These are phyloP conservation scores for Arthroderma sp. DNA, from an alignment of 2,329 filamentous ascomycete genomes.

Conservation along the genomic window DNA sequence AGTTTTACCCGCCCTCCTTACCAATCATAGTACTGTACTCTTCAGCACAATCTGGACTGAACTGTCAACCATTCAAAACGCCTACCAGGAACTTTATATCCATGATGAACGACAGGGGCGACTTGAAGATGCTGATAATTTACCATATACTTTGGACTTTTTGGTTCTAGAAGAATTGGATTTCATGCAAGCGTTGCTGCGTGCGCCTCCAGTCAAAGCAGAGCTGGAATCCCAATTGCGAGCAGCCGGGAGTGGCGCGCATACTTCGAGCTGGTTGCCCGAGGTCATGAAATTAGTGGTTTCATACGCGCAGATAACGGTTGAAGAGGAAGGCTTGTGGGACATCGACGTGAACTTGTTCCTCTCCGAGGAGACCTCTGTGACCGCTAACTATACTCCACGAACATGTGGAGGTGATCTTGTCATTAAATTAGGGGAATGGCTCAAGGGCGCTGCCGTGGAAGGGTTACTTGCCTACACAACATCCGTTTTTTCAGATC, in stretches of 20 bases:
- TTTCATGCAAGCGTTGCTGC: conserved; percentile 81
- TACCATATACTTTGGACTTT: conserved; percentile 93
- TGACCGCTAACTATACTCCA: conserved; percentile 91
- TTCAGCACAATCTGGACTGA: conserved; percentile 88
- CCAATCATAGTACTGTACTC: conserved; percentile 66
- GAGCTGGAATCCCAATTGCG: conserved; percentile 73
- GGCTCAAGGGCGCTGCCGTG: conserved; percentile 62
- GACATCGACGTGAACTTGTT: conserved; percentile 94
- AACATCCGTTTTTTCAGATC: conserved; percentile 53
- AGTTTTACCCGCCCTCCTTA: conserved; percentile 69
- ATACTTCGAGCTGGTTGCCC: conserved; percentile 64
- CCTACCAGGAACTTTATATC: conserved; percentile 76
- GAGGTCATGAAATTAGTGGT: conserved; percentile 78
- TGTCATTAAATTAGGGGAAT: conserved; percentile 83
- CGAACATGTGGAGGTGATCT: conserved; percentile 85
- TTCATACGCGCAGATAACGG: conserved; percentile 76
- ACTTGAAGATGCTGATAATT: conserved; percentile 73
- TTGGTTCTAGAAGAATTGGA: conserved; percentile 88
- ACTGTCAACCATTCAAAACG: conserved; percentile 55
- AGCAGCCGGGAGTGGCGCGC: conserved; percentile 43
- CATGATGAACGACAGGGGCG: conserved; percentile 73
- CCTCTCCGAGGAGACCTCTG: conserved; percentile 84
- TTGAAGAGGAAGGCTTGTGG: conserved; percentile 90
- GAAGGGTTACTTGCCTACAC: conserved; percentile 69
- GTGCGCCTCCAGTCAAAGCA: conserved; percentile 74